A percentile compares a stretch with the other conserved stretches of the same genome.
Conservation (phyloP, 2,329 filamentous ascomycete genomes). For the Fusarium verticillioides region DNA sequence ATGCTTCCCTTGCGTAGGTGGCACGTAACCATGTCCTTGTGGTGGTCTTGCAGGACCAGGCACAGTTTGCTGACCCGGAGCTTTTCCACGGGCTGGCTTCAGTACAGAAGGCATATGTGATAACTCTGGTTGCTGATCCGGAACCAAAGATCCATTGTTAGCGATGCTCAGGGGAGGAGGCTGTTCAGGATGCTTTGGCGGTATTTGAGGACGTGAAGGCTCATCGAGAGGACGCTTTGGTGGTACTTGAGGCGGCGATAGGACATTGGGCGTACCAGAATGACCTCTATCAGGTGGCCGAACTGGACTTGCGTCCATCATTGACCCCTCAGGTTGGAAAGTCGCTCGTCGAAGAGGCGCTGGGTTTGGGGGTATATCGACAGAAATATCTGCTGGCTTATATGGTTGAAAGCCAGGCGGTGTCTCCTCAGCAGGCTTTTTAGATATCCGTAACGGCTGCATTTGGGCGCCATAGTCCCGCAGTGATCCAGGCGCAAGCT, state of each 20-base stretch:
- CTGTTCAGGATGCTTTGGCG: background rate
- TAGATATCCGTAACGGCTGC: slow-evolving; percentile 24
- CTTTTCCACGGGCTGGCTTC: slow-evolving; percentile 40
- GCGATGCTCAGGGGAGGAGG: background rate
- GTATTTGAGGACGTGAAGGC: slow-evolving; percentile 10
- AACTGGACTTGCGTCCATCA: slow-evolving; percentile 36
- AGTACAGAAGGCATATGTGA: slow-evolving; percentile 39
- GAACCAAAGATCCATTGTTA: background rate
- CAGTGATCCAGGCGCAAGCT: slow-evolving; percentile 31
- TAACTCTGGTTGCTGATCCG: slow-evolving; percentile 17
- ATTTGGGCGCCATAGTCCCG: slow-evolving; percentile 12
- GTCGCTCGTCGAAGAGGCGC: slow-evolving; percentile 26
- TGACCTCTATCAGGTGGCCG: slow-evolving; percentile 32
- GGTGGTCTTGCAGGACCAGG: background rate
- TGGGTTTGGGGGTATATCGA: slow-evolving; percentile 12
- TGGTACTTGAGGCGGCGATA: slow-evolving; percentile 39
- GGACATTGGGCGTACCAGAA: slow-evolving; percentile 34
- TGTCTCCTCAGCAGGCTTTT: slow-evolving; percentile 5
- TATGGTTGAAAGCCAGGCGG: slow-evolving; percentile 29
- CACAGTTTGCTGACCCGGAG: slow-evolving; percentile 9
- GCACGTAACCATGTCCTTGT: slow-evolving; percentile 35
- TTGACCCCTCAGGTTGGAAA: slow-evolving; percentile 42
- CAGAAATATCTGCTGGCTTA: slow-evolving; percentile 16
- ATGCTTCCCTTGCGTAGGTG: slow-evolving; percentile 38
- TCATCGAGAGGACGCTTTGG: slow-evolving; percentile 30